Evolutionary conservation across 2,329 filamentous ascomycete species (phyloP).

Genomic region (Blastomyces parvus): DNA sequence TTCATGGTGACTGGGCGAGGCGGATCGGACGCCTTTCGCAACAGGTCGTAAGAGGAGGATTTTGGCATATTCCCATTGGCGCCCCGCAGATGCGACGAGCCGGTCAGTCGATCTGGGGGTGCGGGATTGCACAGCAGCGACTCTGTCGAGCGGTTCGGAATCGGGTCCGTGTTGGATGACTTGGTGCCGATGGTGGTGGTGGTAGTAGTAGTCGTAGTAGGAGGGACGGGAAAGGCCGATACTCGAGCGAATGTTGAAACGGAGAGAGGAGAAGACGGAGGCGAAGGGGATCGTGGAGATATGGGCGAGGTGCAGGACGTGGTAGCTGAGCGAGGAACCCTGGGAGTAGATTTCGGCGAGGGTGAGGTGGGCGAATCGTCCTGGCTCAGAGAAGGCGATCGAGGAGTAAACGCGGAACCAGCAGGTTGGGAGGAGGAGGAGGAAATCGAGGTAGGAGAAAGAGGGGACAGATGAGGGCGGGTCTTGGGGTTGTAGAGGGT

Average conservation of each 20-base stretch:
- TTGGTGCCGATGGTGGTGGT: not conserved
- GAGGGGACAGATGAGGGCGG: not conserved
- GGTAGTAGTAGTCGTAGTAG: not conserved
- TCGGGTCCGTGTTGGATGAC: not conserved
- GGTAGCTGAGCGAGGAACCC: not conserved
- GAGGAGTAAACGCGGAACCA: not conserved
- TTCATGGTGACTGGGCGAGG: constrained; percentile 14
- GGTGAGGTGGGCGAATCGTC: not conserved
- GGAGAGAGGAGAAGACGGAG: not conserved
- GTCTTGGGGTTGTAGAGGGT: not conserved
- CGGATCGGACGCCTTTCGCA: constrained; percentile 22
- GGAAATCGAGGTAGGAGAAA: not conserved
- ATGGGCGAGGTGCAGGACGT: not conserved
- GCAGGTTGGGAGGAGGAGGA: not conserved
- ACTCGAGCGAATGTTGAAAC: not conserved
- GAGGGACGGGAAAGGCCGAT: constrained; percentile 5
- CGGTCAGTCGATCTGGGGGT: constrained; percentile 1
- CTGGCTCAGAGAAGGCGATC: not conserved
- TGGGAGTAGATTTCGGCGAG: not conserved
- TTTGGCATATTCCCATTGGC: constrained; percentile 4
- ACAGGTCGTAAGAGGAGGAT: constrained; percentile 16
- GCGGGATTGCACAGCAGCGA: not conserved
- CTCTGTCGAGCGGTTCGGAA: not conserved
- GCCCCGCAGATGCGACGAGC: constrained; percentile 6
- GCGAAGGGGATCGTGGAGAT: not conserved